A percentile compares a stretch with the other conserved stretches of the same genome.
Evolutionary conservation across 192 early-diverging fungal genomes (phyloP).

Genomic region (Backusella tuberculispora): DNA sequence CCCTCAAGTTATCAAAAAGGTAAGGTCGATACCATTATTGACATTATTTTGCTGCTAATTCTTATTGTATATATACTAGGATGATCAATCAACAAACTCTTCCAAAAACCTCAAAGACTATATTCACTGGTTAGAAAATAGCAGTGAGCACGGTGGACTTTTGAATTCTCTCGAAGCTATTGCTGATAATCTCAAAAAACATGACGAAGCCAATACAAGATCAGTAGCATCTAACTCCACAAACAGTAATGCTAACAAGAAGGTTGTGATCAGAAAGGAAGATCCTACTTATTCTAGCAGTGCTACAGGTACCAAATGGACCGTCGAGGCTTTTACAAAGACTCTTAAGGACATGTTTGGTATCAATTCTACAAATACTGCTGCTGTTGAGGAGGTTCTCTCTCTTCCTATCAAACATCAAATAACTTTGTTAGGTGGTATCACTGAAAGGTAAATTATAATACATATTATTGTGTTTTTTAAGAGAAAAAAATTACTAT

Average conservation of each 20-base stretch:
- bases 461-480: neutral
- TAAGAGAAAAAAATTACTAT: neutral
- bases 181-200: slow-evolving; percentile 13
- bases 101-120: slow-evolving; percentile 3
- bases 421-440: neutral
- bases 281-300: slow-evolving; percentile 3
- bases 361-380: slow-evolving; percentile 7
- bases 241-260: neutral
- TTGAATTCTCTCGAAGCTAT: neutral
- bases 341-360: neutral
- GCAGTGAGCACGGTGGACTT: neutral
- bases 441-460: slow-evolving; percentile 23
- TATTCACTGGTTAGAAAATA: neutral
- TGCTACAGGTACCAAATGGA: slow-evolving; percentile 13
- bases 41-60: neutral
- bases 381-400: slow-evolving; percentile 17
- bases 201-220: neutral
- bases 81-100: neutral
- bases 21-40: neutral
- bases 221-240: neutral
- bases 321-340: slow-evolving; percentile 9
- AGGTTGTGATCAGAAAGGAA: neutral
- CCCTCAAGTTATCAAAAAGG: neutral
- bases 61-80: neutral
- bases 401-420: slow-evolving; percentile 20